Percentiles rank a stretch among this genome's conserved stretches.
Conservation (phyloP, 208 protist species). For the Porcisia deanei region DNA sequence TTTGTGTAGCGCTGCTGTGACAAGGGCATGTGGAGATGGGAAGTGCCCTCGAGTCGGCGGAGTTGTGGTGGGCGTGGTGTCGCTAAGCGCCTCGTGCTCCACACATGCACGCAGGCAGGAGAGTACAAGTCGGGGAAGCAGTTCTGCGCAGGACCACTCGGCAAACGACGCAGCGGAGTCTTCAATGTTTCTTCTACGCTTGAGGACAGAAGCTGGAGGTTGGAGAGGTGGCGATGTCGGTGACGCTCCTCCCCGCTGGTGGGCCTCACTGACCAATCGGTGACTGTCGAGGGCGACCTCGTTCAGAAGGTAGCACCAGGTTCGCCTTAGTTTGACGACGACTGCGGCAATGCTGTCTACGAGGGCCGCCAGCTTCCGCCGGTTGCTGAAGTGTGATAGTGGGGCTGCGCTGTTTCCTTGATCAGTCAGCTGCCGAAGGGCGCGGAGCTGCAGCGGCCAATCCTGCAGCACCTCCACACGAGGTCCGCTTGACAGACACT, state of each 20-base stretch:
- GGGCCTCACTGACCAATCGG: not conserved
- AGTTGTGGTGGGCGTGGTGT: not conserved
- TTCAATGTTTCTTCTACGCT: slow-evolving; percentile 2
- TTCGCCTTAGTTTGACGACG: slow-evolving; percentile 60
- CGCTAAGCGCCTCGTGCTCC: not conserved
- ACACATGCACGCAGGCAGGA: slow-evolving; percentile 12
- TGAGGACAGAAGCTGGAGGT: not conserved
- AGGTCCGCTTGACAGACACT: slow-evolving; percentile 62
- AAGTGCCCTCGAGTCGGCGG: not conserved
- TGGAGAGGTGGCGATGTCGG: not conserved
- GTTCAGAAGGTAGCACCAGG: slow-evolving; percentile 50
- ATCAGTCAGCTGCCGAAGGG: slow-evolving; percentile 18
- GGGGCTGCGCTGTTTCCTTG: not conserved
- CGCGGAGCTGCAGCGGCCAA: slow-evolving; percentile 37
- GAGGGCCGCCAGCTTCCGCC: slow-evolving; percentile 12
- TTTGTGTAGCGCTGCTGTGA: not conserved
- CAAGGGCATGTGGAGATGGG: not conserved
- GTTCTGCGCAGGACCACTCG: slow-evolving; percentile 8
- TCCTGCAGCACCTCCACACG: slow-evolving; percentile 57
- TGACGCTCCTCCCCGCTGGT: not conserved
- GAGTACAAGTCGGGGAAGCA: slow-evolving; percentile 7
- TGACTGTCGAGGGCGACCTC: slow-evolving; percentile 38
- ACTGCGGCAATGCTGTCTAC: slow-evolving; percentile 52
- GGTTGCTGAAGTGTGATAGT: not conserved
- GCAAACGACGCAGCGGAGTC: slow-evolving; percentile 17